A percentile compares a stretch with the other conserved stretches of the same genome.
phyloP scores from a whole-genome alignment of 495 filamentous ascomycete genomes.

The Jackrogersella minutella region DNA sequence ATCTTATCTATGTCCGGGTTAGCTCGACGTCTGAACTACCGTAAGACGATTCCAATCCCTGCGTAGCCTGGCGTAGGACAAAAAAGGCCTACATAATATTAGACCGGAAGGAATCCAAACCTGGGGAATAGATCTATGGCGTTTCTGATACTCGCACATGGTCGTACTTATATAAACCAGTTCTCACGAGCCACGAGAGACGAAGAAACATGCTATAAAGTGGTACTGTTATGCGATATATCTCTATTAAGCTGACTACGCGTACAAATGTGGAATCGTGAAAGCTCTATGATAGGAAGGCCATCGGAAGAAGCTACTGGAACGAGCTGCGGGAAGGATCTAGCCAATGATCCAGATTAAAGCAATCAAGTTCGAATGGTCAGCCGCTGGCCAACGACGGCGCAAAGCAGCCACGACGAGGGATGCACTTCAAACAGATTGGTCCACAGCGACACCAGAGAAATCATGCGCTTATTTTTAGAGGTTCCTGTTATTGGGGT shows the following conservation, averaged over 20 bases:
- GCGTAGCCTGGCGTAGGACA: no score
- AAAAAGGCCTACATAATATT: slow-evolving; percentile 17
- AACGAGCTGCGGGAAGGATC: slow-evolving; percentile 9
- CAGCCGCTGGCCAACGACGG: slow-evolving; percentile 18
- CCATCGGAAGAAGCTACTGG: slow-evolving; percentile 5
- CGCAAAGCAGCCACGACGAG: slow-evolving; percentile 1
- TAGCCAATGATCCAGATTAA: slow-evolving; percentile 18
- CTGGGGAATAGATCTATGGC: slow-evolving; percentile 21
- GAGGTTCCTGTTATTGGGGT: slow-evolving; percentile 12
- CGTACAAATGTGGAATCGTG: background rate
- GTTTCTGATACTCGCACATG: slow-evolving; percentile 16
- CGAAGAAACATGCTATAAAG: slow-evolving; percentile 13
- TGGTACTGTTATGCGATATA: slow-evolving; percentile 17
- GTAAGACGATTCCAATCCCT: slow-evolving; percentile 21
- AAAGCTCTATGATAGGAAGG: background rate
- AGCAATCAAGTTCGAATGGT: slow-evolving; percentile 11
- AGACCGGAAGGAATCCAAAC: slow-evolving; percentile 26
- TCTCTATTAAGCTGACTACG: slow-evolving; percentile 6
- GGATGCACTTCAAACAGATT: slow-evolving; percentile 17
- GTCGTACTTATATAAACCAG: slow-evolving; percentile 3
- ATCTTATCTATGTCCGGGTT: slow-evolving; percentile 27
- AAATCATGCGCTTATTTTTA: slow-evolving; percentile 37
- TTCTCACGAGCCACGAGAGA: background rate
- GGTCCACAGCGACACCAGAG: slow-evolving; percentile 19
- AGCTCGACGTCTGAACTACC: slow-evolving; percentile 26